Conservation (phyloP, 2,329 filamentous ascomycete species). For the Leptographium wingfieldii region DNA sequence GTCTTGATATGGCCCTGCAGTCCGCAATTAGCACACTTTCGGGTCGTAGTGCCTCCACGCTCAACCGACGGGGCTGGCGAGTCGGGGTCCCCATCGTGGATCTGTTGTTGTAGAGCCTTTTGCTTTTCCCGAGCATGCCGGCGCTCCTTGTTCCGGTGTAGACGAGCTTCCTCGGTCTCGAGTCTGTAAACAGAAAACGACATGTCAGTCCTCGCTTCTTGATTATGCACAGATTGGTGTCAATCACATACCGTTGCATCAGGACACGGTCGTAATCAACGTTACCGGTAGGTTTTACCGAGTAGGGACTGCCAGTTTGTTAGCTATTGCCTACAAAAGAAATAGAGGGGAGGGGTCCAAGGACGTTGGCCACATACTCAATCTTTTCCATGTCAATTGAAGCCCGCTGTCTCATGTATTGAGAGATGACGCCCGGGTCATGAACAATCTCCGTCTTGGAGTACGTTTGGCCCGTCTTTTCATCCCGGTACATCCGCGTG, state of each 20-base stretch:
- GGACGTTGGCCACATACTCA: slow-evolving; percentile 39
- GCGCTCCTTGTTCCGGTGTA: slow-evolving; percentile 85
- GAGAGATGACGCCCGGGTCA: slow-evolving; percentile 75
- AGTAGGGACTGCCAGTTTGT: slow-evolving; percentile 35
- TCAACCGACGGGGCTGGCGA: slow-evolving; percentile 38
- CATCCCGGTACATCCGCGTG: slow-evolving; percentile 41
- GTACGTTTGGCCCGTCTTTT: slow-evolving; percentile 51
- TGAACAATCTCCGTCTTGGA: slow-evolving; percentile 53
- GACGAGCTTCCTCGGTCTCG: slow-evolving; percentile 59
- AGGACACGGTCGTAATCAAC: slow-evolving; percentile 51
- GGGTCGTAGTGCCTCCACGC: slow-evolving; percentile 57
- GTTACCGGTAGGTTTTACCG: slow-evolving; percentile 52
- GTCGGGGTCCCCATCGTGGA: slow-evolving; percentile 29
- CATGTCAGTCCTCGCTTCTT: background rate
- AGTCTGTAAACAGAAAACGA: slow-evolving; percentile 3
- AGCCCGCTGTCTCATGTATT: slow-evolving; percentile 73
- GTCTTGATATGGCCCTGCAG: slow-evolving; percentile 97
- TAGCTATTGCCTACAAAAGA: background rate
- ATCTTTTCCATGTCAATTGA: slow-evolving; percentile 54
- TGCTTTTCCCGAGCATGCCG: slow-evolving; percentile 82
- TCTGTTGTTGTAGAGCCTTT: slow-evolving; percentile 49
- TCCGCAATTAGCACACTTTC: slow-evolving; percentile 96
- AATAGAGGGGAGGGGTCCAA: background rate
- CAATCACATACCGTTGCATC: slow-evolving; percentile 35
- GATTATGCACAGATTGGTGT: background rate